Conservation (phyloP, 257 asterid genomes). For the Primulina huaijiensis region DNA sequence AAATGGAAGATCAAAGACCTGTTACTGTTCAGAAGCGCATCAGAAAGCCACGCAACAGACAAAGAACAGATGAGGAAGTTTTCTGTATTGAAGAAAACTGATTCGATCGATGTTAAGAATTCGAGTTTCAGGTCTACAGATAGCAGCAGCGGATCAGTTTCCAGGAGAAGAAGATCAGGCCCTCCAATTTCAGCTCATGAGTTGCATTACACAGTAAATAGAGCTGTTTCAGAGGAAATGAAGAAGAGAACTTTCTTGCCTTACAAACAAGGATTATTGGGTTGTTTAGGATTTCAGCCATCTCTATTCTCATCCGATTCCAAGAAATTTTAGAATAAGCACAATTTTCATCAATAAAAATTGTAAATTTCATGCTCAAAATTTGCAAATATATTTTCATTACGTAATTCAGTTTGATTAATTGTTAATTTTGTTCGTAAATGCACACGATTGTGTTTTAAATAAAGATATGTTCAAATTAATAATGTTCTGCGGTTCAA, state of each 20-base stretch:
- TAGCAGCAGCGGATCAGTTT: slow-evolving; percentile 50
- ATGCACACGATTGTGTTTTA: background rate
- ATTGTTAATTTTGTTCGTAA: background rate
- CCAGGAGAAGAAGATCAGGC: slow-evolving; percentile 51
- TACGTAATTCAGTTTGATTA: no score
- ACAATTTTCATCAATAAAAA: background rate
- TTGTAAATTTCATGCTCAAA: background rate
- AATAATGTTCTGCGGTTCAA: background rate
- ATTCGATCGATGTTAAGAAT: slow-evolving; percentile 50
- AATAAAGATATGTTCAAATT: no score
- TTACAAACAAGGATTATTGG: slow-evolving; percentile 70
- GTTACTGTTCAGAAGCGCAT: slow-evolving; percentile 78
- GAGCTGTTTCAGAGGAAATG: slow-evolving; percentile 78
- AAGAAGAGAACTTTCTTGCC: slow-evolving; percentile 79
- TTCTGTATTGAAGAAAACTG: slow-evolving; percentile 35
- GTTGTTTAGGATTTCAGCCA: slow-evolving; percentile 74
- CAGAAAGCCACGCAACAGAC: slow-evolving; percentile 68
- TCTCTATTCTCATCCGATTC: slow-evolving; percentile 29
- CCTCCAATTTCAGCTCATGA: slow-evolving; percentile 75
- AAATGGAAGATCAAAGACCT: slow-evolving; percentile 88
- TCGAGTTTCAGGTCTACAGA: slow-evolving; percentile 73
- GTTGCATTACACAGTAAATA: slow-evolving; percentile 68
- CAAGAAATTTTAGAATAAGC: background rate
- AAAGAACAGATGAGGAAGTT: slow-evolving; percentile 45
- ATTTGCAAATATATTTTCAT: background rate